phyloP scores from a whole-genome alignment of 2,329 filamentous ascomycete species.

The Knufia fluminis region DNA sequence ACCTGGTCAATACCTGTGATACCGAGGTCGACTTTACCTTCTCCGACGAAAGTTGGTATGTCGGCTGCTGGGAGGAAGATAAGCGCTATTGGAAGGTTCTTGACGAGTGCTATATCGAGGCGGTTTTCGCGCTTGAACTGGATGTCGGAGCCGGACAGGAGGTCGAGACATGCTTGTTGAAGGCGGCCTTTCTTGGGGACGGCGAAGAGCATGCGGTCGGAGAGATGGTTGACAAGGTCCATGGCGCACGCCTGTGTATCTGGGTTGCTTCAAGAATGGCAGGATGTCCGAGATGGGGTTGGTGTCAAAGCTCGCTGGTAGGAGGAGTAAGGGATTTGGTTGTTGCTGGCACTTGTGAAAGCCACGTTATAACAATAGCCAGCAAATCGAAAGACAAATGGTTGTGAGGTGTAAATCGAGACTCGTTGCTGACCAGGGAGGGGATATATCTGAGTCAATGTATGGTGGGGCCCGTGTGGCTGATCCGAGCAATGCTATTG shows the following conservation, averaged over 20 bases:
- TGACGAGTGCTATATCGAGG: constrained; percentile 93
- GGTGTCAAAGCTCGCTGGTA: too few species aligned
- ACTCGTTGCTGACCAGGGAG: too few species aligned
- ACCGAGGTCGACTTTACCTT: constrained; percentile 84
- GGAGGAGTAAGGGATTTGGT: too few species aligned
- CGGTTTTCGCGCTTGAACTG: constrained; percentile 92
- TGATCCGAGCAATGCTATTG: not conserved
- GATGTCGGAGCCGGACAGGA: constrained; percentile 88
- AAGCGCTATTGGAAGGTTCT: constrained; percentile 90
- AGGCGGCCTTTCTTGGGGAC: constrained; percentile 99
- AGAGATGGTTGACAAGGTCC: constrained; percentile 62
- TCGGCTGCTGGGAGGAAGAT: constrained; percentile 95
- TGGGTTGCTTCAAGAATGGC: too few species aligned
- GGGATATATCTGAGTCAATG: not conserved
- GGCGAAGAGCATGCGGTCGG: constrained; percentile 87
- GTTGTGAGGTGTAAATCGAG: too few species aligned
- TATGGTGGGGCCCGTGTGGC: not conserved
- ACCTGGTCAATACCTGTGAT: constrained; percentile 94
- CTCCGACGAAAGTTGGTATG: constrained; percentile 94
- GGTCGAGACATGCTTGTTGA: constrained; percentile 76
- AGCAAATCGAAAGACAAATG: too few species aligned
- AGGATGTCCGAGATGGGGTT: too few species aligned
- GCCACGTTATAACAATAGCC: not conserved
- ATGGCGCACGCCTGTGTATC: too few species aligned
- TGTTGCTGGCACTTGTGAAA: not conserved